phyloP scores from a whole-genome alignment of 257 asterid genomes.

The Paulownia fortunei region DNA sequence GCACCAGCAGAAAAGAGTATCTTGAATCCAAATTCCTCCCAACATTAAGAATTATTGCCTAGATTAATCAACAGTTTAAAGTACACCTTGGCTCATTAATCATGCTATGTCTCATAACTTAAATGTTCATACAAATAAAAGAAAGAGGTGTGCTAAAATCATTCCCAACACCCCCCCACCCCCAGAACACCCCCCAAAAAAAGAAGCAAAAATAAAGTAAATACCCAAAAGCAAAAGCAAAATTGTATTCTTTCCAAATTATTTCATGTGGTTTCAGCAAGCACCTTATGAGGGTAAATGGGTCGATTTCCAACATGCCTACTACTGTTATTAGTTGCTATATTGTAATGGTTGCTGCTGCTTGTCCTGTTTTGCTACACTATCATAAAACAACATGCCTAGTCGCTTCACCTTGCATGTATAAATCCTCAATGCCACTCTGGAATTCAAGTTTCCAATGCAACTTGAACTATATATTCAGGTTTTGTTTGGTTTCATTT shows the following conservation, averaged over 20 bases:
- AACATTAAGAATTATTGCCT: background rate
- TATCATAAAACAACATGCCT: background rate
- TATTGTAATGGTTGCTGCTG: constrained; percentile 1
- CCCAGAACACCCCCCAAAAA: background rate
- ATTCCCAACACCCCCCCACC: background rate
- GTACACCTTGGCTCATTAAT: background rate
- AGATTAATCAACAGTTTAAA: background rate
- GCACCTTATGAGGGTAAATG: constrained; percentile 5
- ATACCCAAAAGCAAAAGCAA: constrained; percentile 24
- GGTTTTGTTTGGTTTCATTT: too few species aligned
- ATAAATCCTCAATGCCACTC: background rate
- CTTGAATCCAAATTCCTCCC: background rate
- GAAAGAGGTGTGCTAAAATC: background rate
- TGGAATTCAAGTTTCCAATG: background rate
- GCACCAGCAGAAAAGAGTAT: background rate
- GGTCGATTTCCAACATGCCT: background rate
- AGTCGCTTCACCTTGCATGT: constrained; percentile 26
- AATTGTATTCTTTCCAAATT: constrained; percentile 7
- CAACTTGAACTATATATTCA: constrained; percentile 17
- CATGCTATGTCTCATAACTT: background rate
- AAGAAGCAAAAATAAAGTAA: background rate
- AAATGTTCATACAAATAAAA: too few species aligned
- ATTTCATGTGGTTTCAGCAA: constrained; percentile 8
- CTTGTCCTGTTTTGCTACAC: constrained; percentile 24
- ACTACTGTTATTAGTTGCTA: constrained; percentile 9